Evolutionary conservation across 305 asterid species (phyloP).

Genomic region (Ajuga reptans): DNA sequence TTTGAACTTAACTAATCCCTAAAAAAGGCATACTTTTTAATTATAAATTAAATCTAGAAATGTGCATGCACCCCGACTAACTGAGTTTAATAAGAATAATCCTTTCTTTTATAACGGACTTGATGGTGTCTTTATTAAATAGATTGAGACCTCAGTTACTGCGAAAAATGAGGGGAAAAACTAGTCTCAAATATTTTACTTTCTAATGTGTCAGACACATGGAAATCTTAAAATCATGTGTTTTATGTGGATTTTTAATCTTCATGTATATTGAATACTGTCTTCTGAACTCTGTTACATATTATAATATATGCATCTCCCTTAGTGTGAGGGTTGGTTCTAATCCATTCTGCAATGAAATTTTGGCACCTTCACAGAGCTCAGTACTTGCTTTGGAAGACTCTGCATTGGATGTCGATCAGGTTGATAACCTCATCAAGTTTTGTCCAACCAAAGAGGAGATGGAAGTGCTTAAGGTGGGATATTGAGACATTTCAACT

Average conservation of each 20-base stretch:
- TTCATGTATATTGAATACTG: background rate
- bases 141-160: background rate
- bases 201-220: background rate
- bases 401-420: constrained; percentile 78
- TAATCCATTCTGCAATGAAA: constrained; percentile 16
- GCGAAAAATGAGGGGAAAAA: background rate
- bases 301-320: constrained; percentile 8
- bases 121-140: background rate
- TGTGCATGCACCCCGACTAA: background rate
- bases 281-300: background rate
- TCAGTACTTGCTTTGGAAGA: constrained; percentile 81
- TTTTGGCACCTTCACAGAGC: constrained; percentile 38
- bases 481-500: background rate
- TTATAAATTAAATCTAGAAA: background rate
- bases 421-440: constrained; percentile 81
- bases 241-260: background rate
- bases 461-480: constrained; percentile 78
- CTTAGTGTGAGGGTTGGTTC: background rate
- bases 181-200: background rate
- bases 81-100: background rate
- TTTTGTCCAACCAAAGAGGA: constrained; percentile 92
- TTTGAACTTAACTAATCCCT: background rate
- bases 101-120: background rate
- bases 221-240: background rate
- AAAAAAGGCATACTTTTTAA: no score